Base-by-base conservation (phyloP, 352 stramenopile genomes). In the Labyrinthula sp. region DNA sequence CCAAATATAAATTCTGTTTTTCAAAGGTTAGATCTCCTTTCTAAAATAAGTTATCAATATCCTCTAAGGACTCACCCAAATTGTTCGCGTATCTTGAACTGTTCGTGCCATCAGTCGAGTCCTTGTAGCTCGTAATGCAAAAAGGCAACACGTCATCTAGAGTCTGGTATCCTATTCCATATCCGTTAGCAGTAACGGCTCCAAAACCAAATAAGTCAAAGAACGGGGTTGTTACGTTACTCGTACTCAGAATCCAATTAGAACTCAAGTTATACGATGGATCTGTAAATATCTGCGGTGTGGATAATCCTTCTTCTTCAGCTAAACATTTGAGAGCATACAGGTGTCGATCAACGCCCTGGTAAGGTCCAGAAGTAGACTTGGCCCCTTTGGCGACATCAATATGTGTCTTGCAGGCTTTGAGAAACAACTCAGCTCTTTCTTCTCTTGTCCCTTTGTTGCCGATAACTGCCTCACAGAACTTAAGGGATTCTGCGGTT, bases 331-430 rank as follows among this genome's bases (percentile, higher is more conserved):
- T 74, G 8, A 97, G 64, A 12, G 84, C 85, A 65, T 95, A 84
- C 30, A 97, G 63, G 59, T 94, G 83, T 30, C 83, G 73, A 60
- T 95, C 85, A 10, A 95, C 72, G 26, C 85, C 83, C 49, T 85
- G 40, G 58, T 78, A 25, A 66, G 75, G 25, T 24, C 72, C 69
- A 3, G 69, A 70, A 40, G 79, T 74, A 18, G 91, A 67, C 38
- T 79, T 86, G 43, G 87, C 33, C 21, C 20, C 69, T 38, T 85
- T 85, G 30, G 78, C 79, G 56, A 88, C 72, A 40, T 79, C 70
- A 0, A 84, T 82, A 63, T 97, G 87, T 7, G 66, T 68, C 3
- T 64, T 50, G 12, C 88, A 85, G 12, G 79, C 83, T 25, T 68
- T 67, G 38, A 68, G 65, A 37, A 96, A 62, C 30, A 84, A 62